A percentile compares a stretch with the other conserved stretches of the same genome.
Evolutionary conservation across 2,329 filamentous ascomycete genomes (phyloP).

Genomic region (Venturia carpophila): DNA sequence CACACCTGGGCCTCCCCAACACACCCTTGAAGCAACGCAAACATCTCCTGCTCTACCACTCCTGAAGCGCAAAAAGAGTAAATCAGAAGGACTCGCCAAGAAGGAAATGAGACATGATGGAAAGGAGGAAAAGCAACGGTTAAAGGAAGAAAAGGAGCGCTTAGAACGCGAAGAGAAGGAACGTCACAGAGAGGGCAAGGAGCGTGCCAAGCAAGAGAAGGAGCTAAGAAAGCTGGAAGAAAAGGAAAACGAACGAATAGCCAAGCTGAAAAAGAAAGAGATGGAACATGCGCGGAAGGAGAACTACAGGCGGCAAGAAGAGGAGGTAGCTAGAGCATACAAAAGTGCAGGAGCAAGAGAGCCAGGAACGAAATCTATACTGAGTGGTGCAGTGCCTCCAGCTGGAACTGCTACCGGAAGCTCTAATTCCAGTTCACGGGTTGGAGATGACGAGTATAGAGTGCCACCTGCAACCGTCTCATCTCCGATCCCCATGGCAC

Average conservation of each 20-base stretch:
- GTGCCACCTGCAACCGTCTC: conserved; percentile 39
- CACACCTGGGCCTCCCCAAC: conserved; percentile 22
- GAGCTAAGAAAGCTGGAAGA: conserved; percentile 48
- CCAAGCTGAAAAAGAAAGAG: conserved; percentile 38
- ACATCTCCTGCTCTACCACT: conserved; percentile 22
- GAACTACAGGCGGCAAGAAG: conserved; percentile 26
- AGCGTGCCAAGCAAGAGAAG: conserved; percentile 51
- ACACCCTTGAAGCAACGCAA: conserved; percentile 21
- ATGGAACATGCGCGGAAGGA: conserved; percentile 40
- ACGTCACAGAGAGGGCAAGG: conserved; percentile 57
- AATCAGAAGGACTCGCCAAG: conserved; percentile 4
- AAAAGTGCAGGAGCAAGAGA: conserved; percentile 4
- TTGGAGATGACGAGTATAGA: conserved; percentile 7
- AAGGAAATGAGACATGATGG: conserved; percentile 49
- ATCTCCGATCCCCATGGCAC: conserved; percentile 35
- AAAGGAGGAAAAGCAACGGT: conserved; percentile 22
- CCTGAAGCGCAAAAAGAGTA: conserved; percentile 18
- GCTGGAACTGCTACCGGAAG: background rate
- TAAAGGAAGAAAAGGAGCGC: conserved; percentile 14
- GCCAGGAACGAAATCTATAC: background rate
- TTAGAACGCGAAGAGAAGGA: conserved; percentile 38
- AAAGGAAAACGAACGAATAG: conserved; percentile 30
- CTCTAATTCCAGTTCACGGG: conserved; percentile 8
- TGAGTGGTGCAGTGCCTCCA: background rate
- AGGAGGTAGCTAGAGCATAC: conserved; percentile 11